Base-by-base conservation (phyloP, 805 yeast species). In the Candida ficus region DNA sequence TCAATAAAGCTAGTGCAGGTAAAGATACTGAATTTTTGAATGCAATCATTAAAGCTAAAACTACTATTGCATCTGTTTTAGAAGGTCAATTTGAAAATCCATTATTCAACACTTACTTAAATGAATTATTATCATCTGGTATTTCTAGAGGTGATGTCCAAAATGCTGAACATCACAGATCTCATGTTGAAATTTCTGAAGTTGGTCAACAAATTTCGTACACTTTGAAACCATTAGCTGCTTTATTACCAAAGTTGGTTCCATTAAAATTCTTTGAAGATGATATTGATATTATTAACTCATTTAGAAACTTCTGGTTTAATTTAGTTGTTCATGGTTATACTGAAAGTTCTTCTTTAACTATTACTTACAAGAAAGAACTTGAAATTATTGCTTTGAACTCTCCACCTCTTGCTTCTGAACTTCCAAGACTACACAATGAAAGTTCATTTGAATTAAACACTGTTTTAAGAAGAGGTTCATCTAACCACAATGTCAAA, bases 381-480 rank as follows among this genome's bases (percentile, higher is more conserved):
- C 68, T 91, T 31, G 68, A 73, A 50, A 67, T 79, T 39, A 83
- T 93, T 49, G 98, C 99, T 1, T 76, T 83, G 57, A 84, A 75
- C 55, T 75, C 97, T 5, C 96, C 96, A 3, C 88, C 95, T 3
- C 69, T 89, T 38, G 95, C 95, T 0, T 80, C 93, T 3, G 95
- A 85, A 52, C 66, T 72, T 14, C 80, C 90, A 4, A 78, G 89
- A 63, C 80, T 83, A 56, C 80, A 89, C 54, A 82, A 91, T 11
- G 99, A 93, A 58, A 87, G 95, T 16, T 87, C 96, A 3, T 71
- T 93, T 46, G 97, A 93, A 54, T 73, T 93, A 68, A 93, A 93
- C 57, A 83, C 96, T 1, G 88, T 93, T 22, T 70, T 93, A 39
- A 76, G 95, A 56, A 74, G 98, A 46, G 95, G 96, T 12, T 81